Evolutionary conservation across 257 asterid genomes (phyloP).

Genomic region (Solanum tarapatanum): DNA sequence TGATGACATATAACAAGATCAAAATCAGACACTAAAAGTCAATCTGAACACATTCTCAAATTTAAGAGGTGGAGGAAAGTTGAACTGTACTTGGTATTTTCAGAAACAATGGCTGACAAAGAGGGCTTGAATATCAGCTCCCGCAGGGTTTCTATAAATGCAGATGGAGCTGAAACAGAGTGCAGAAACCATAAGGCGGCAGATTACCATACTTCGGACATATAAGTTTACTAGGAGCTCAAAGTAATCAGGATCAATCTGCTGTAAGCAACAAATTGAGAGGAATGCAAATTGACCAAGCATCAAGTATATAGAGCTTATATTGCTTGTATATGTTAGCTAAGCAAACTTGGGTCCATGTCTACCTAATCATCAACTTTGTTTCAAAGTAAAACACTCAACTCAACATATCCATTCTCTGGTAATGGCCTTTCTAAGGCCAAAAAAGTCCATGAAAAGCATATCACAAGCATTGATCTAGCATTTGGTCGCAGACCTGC

Average conservation of each 20-base stretch:
- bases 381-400: background rate
- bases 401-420: background rate
- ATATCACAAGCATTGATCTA: background rate
- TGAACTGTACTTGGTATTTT: conserved; percentile 44
- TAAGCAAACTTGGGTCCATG: background rate
- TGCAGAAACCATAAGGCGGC: background rate
- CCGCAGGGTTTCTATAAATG: conserved; percentile 76
- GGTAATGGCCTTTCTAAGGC: background rate
- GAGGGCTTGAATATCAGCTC: conserved; percentile 95
- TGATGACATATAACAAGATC: conserved; percentile 19
- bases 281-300: background rate
- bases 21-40: conserved; percentile 6
- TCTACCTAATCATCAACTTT: background rate
- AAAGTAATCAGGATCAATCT: background rate
- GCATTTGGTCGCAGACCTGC: background rate
- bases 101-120: conserved; percentile 66
- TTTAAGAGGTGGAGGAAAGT: conserved; percentile 1
- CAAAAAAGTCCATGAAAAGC: background rate
- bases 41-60: background rate
- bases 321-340: background rate
- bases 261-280: background rate
- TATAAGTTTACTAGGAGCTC: background rate
- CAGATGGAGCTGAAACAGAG: conserved; percentile 62
- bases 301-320: background rate
- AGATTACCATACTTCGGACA: background rate